Evolutionary conservation across 768 basidiomycete species (phyloP), one percentile per base, ranked within the genome.

Genomic region (Sporobolomyces pararoseus): DNA sequence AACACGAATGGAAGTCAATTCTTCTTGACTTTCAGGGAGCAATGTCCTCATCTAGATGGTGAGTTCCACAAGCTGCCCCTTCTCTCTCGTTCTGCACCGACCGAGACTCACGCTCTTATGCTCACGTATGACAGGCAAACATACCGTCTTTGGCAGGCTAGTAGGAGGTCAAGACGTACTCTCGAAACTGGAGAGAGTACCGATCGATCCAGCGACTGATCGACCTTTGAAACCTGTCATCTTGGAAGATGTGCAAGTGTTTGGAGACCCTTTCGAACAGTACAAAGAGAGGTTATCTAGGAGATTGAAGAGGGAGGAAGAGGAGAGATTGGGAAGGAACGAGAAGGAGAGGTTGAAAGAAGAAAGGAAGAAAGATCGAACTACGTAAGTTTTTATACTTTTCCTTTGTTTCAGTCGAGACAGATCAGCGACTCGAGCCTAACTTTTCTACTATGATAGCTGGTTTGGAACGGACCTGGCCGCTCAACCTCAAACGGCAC

Each of bases 91-190:
- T 10, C 6, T n/a, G 2, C 12, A 10, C 16, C 2, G 1, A 35
- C 17, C 31, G 32, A 53, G 21, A 49, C 23, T 37, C 12, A 23
- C 25, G 7, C 50, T 14, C 10, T 46, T 39, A 3, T 44, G n/a
- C n/a, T n/a, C n/a, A n/a, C n/a, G n/a, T n/a, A n/a, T 32, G 9
- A n/a, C 47, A 67, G 63, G 68, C 59, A 75, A 77, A 59, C 77
- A 78, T 67, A 78, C 78, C 0, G 96, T 98, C 3, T 99, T 98
- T 77, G 96, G 96, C 4, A 94, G 95, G 75, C 83, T 98, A 19
- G 94, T 99, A 3, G 96, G 96, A 13, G 96, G 95, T 25, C 90
- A 95, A 78, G 90, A 94, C 34, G 87, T 95, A 10, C 82, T 98
- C 1, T 85, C 90, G 76, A 85, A 88, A 9, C 81, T 99, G 32